A percentile compares a stretch with the other conserved stretches of the same genome.
phyloP scores from a whole-genome alignment of 139 green algal genomes.

The Picochlorum sp. region DNA sequence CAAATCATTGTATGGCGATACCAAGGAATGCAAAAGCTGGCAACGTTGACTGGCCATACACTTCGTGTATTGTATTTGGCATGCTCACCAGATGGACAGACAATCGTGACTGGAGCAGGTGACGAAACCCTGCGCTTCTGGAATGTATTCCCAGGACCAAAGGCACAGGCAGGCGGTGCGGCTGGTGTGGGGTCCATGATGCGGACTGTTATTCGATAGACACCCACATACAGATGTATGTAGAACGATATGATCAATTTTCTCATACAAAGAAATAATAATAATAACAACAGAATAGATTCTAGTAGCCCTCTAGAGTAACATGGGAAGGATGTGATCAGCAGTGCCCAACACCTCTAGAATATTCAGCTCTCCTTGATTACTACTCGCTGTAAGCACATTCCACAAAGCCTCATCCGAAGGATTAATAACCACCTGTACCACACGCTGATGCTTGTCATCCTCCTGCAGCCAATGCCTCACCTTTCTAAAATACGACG shows the following conservation, averaged over 20 bases:
- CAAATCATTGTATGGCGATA: conserved; percentile 78
- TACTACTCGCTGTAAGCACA: conserved; percentile 56
- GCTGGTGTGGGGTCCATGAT: conserved; percentile 45
- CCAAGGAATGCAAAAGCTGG: conserved; percentile 70
- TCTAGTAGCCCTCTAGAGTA: conserved; percentile 7
- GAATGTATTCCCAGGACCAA: conserved; percentile 80
- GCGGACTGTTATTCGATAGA: conserved; percentile 54
- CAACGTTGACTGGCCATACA: conserved; percentile 90
- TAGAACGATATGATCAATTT: conserved; percentile 2
- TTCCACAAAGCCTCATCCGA: conserved; percentile 77
- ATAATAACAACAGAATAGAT: not conserved
- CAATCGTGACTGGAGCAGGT: conserved; percentile 86
- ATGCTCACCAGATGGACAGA: conserved; percentile 89
- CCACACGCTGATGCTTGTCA: conserved; percentile 3
- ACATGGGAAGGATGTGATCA: conserved; percentile 49
- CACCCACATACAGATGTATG: too few species aligned
- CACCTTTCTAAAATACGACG: conserved; percentile 77
- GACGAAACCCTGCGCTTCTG: conserved; percentile 96
- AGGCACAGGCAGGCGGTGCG: conserved; percentile 28
- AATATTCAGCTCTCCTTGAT: conserved; percentile 43
- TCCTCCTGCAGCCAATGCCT: conserved; percentile 35
- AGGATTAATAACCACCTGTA: conserved; percentile 75
- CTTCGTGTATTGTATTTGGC: conserved; percentile 92
- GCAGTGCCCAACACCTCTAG: conserved; percentile 50
- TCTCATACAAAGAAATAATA: not conserved